phyloP scores from a whole-genome alignment of 2,329 filamentous ascomycete genomes.

The Blastomyces percursus region DNA sequence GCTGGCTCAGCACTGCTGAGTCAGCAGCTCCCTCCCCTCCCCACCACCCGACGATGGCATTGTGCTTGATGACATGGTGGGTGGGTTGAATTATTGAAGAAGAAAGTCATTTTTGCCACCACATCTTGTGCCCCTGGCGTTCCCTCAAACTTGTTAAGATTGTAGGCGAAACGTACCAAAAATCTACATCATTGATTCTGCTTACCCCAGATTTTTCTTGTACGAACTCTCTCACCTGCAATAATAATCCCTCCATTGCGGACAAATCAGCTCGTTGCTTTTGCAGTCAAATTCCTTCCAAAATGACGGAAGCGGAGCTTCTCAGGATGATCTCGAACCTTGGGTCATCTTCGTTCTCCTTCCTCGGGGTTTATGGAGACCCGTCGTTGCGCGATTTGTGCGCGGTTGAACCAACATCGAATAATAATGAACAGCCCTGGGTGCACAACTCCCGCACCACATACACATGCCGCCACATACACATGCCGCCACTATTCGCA shows the following conservation, averaged over 20 bases:
- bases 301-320: background rate
- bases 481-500: too few relatives aligned
- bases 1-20: background rate
- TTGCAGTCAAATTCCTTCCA: background rate
- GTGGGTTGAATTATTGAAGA: too few relatives aligned
- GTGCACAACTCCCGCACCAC: background rate
- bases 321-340: background rate
- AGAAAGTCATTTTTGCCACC: too few relatives aligned
- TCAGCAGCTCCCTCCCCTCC: too few relatives aligned
- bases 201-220: background rate
- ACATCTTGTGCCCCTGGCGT: background rate
- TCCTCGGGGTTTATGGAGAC: background rate
- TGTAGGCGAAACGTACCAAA: background rate
- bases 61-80: too few relatives aligned
- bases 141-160: background rate
- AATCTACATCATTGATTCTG: background rate
- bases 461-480: background rate
- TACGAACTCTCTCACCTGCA: too few relatives aligned
- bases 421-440: too few relatives aligned
- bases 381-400: constrained; percentile 14
- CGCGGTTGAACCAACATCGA: background rate
- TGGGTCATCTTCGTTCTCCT: background rate
- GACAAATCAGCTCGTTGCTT: background rate
- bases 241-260: background rate
- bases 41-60: too few relatives aligned